phyloP scores from a whole-genome alignment of 2,329 filamentous ascomycete species.

The Stachybotrys chlorohalonatus region DNA sequence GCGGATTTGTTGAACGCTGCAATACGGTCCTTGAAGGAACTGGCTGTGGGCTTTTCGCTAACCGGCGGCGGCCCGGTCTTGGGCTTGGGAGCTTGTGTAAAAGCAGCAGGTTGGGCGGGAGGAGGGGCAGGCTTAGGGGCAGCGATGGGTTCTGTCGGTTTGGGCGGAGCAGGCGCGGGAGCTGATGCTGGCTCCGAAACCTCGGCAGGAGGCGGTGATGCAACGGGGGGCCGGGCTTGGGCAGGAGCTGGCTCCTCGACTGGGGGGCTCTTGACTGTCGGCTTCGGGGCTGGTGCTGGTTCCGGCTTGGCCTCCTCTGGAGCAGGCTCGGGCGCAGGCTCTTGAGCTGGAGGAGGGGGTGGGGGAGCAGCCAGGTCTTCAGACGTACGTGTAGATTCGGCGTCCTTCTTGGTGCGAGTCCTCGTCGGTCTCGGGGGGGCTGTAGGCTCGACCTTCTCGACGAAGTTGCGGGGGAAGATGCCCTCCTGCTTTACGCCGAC shows the following conservation, averaged over 20 bases:
- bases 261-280: constrained; percentile 24
- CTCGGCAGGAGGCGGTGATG: constrained; percentile 12
- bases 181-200: constrained; percentile 9
- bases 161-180: constrained; percentile 18
- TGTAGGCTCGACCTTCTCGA: constrained; percentile 88
- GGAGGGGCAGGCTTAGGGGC: constrained; percentile 24
- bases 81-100: constrained; percentile 15
- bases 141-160: constrained; percentile 20
- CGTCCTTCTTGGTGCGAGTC: constrained; percentile 56
- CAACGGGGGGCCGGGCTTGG: constrained; percentile 15
- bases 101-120: constrained; percentile 24
- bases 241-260: constrained; percentile 15
- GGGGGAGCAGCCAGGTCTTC: constrained; percentile 23
- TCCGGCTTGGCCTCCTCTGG: constrained; percentile 21
- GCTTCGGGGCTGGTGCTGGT: constrained; percentile 22
- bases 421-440: constrained; percentile 80
- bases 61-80: constrained; percentile 56
- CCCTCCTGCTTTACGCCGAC: constrained; percentile 68
- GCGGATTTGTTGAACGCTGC: constrained; percentile 92
- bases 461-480: constrained; percentile 93
- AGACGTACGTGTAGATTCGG: constrained; percentile 23
- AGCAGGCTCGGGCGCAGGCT: constrained; percentile 13
- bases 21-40: constrained; percentile 89
- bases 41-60: constrained; percentile 62
- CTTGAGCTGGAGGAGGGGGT: constrained; percentile 21